Base-by-base conservation (phyloP, 371 early-diverging fungal species). In the Mucor piriformis region DNA sequence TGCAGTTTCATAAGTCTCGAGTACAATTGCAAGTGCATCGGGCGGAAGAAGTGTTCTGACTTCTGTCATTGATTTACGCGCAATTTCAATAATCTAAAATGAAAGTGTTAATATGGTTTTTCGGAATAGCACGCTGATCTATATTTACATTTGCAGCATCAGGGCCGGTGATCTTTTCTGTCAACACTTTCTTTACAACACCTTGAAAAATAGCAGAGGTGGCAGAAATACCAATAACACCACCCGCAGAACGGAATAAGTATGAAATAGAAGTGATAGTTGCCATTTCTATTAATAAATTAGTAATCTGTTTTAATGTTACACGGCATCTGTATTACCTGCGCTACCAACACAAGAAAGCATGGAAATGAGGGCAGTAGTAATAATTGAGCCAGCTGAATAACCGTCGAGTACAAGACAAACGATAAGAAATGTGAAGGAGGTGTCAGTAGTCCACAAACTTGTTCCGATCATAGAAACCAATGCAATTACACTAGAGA, bases 211-310 rank as follows among this genome's bases (percentile, higher is more conserved):
- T 72, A 35, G 80, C 75, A 25, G 74, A 72, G 16, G 67, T 66
- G 2, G 62, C 37, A 15, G 79, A 71, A 15, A 77, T 67, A 59
- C 79, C 79, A 56, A 82, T 63, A 2, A 79, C 74, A 42, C 66
- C 55, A 51, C 82, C 82, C 18, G 72, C 63, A 6, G 78, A 69
- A 16, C 80, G 76, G 65, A 77, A 77, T 3, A 82, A 60, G 52
- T 79, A 77, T n/a, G 76, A 70, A 50, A 82, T 72, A 3, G 80
- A 77, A 11, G 78, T 69, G 13, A 72, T 64, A 2, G 78, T 79
- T n/a, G 83, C 83, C 73, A 81, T 76, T 46, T 83, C 81, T 77
- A 38, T 25, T 6, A 29, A 10, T 34, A 38, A 13, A 34, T 11
- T 24, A 43, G 21, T 43, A 21, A 43, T 38, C 5, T 18, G 21